Conservation (phyloP, 768 basidiomycete genomes). For the Boletus rubroflammeus region DNA sequence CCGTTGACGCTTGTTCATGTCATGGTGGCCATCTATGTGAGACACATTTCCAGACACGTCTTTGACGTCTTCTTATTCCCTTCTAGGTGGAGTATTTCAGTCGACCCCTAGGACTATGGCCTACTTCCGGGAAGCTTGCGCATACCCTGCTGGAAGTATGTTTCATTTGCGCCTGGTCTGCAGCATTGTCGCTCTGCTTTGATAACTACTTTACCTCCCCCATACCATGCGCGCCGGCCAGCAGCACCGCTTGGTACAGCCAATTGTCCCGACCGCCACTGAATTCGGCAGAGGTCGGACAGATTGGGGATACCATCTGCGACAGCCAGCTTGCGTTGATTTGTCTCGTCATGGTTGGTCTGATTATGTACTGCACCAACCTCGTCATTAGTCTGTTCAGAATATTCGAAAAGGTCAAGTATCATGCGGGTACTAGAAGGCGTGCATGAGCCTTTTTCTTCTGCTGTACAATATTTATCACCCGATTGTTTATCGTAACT, state of each 20-base stretch:
- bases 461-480: constrained; percentile 2
- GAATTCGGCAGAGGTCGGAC: constrained; percentile 32
- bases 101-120: constrained; percentile 88
- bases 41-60: constrained; percentile 26
- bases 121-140: constrained; percentile 79
- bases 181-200: constrained; percentile 81
- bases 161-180: constrained; percentile 93
- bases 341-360: constrained; percentile 70
- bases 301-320: constrained; percentile 60
- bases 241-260: constrained; percentile 71
- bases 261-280: constrained; percentile 46
- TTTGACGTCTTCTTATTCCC: constrained; percentile 13
- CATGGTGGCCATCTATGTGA: constrained; percentile 79
- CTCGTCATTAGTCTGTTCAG: constrained; percentile 81
- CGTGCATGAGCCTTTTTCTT: constrained; percentile 10
- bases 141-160: constrained; percentile 86
- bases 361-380: constrained; percentile 79
- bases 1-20: constrained; percentile 82
- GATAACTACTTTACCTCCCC: constrained; percentile 90
- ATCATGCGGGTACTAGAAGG: constrained; percentile 43
- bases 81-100: constrained; percentile 88
- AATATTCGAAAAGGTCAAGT: constrained; percentile 89
- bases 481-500: neutral
- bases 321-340: constrained; percentile 75
- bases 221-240: constrained; percentile 66